A percentile compares a stretch with the other conserved stretches of the same genome.
Evolutionary conservation across 1,139 yeast genomes (phyloP).

Genomic region (Hansenula lynferdii): DNA sequence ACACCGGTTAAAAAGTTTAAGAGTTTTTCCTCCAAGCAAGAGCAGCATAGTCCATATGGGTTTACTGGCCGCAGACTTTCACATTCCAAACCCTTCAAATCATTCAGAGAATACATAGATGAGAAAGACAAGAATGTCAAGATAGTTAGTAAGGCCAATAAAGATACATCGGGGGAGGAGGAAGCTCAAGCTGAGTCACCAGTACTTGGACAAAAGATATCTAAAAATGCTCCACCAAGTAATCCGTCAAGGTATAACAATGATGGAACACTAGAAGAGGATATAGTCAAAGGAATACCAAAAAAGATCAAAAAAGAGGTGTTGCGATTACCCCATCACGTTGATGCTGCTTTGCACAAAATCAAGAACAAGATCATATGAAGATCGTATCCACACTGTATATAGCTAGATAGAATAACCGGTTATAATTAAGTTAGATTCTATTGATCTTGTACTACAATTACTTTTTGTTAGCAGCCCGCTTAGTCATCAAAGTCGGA

Average conservation of each 20-base stretch:
- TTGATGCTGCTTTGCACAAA: neutral
- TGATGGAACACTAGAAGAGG: slow-evolving; percentile 1
- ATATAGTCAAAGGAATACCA: slow-evolving; percentile 4
- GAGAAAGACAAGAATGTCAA: slow-evolving; percentile 6
- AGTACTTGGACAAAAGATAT: slow-evolving; percentile 7
- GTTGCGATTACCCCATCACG: neutral
- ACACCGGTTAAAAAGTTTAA: neutral
- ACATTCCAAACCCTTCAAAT: slow-evolving; percentile 5
- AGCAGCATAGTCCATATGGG: slow-evolving; percentile 16
- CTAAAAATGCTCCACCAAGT: slow-evolving; percentile 17
- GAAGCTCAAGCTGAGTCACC: neutral
- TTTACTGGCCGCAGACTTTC: slow-evolving; percentile 6
- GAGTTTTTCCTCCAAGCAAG: slow-evolving; percentile 5
- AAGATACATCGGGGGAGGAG: neutral
- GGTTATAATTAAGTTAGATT: too few species aligned
- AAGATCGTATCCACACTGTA: too few species aligned
- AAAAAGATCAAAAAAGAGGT: slow-evolving; percentile 1
- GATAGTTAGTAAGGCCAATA: slow-evolving; percentile 8
- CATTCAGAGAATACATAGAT: slow-evolving; percentile 12
- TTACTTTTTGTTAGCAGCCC: too few species aligned
- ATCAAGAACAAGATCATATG: neutral
- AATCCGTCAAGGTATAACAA: slow-evolving; percentile 9
- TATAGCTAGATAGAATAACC: too few species aligned
- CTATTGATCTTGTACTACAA: too few species aligned
- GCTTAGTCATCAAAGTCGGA: too few species aligned